Conservation (phyloP, 2,329 filamentous ascomycete species). For the Penicillium fuscoglaucum region DNA sequence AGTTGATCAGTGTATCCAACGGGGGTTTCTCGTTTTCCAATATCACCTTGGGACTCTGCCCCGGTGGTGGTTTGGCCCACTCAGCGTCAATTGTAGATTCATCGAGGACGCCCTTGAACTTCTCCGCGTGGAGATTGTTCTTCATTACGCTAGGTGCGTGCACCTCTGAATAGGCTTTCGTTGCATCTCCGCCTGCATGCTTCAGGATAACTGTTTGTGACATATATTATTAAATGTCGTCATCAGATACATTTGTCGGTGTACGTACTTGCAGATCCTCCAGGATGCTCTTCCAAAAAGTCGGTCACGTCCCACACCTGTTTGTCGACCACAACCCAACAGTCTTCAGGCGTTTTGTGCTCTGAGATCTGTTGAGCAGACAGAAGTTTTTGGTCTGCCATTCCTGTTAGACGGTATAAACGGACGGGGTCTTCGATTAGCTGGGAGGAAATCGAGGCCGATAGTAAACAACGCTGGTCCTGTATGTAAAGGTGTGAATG, state of each 20-base stretch:
- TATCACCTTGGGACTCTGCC: conserved; percentile 30
- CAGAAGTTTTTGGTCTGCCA: conserved; percentile 37
- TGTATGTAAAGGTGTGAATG: background rate
- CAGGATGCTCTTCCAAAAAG: conserved; percentile 65
- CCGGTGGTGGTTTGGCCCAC: conserved; percentile 47
- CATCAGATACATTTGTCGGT: background rate
- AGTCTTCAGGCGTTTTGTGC: conserved; percentile 53
- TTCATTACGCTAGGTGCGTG: conserved; percentile 51
- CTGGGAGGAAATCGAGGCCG: background rate
- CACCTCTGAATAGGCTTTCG: conserved; percentile 47
- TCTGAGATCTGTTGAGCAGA: conserved; percentile 48
- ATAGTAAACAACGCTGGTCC: background rate
- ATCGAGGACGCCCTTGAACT: conserved; percentile 54
- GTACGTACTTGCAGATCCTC: conserved; percentile 53
- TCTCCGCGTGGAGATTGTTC: conserved; percentile 45
- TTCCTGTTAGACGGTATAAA: conserved; percentile 9
- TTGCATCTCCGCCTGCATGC: conserved; percentile 49
- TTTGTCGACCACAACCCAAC: conserved; percentile 69
- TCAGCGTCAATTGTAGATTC: conserved; percentile 50
- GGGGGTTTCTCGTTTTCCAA: conserved; percentile 49
- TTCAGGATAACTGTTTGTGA: conserved; percentile 44
- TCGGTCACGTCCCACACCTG: conserved; percentile 68
- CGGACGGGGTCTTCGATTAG: background rate
- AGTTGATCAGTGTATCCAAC: conserved; percentile 57
- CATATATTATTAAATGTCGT: conserved; percentile 2